phyloP scores from a whole-genome alignment of 805 yeast genomes.

The Candida fluviatilis region DNA sequence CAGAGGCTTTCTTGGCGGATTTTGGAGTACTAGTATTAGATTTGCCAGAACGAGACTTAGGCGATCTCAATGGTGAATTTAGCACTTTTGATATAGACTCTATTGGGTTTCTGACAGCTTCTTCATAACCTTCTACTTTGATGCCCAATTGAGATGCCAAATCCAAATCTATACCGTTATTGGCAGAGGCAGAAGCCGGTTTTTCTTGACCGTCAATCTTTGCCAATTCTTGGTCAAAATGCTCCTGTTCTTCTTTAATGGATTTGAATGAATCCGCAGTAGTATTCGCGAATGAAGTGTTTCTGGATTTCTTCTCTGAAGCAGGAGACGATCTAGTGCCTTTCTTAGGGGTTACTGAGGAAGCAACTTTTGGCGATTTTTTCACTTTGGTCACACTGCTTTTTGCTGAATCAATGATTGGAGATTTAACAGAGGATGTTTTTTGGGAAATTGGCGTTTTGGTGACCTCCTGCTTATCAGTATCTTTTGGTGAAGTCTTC shows the following conservation, averaged over 20 bases:
- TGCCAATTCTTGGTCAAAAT: slow-evolving; percentile 20
- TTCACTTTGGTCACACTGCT: background rate
- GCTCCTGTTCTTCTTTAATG: slow-evolving; percentile 19
- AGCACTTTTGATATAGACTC: background rate
- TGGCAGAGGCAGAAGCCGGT: slow-evolving; percentile 4
- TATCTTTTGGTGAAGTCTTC: slow-evolving; percentile 6
- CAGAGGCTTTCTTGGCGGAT: slow-evolving; percentile 1
- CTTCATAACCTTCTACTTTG: slow-evolving; percentile 15
- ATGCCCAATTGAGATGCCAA: slow-evolving; percentile 35
- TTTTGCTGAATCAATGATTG: background rate
- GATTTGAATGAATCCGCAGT: slow-evolving; percentile 7
- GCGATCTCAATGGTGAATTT: slow-evolving; percentile 3
- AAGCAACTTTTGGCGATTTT: background rate
- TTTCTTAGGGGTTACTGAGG: too few species aligned
- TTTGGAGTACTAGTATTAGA: slow-evolving; percentile 3
- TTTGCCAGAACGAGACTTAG: background rate
- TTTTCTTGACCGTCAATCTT: slow-evolving; percentile 11
- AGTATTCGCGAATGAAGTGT: background rate
- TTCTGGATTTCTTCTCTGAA: background rate
- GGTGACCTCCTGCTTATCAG: background rate
- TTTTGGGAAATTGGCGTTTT: background rate
- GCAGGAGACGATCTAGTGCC: background rate
- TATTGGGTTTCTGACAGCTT: slow-evolving; percentile 10
- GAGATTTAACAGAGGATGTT: background rate
- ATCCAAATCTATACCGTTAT: slow-evolving; percentile 9